Conservation (phyloP, 305 asterid species). For the Euphrasia arctica region DNA sequence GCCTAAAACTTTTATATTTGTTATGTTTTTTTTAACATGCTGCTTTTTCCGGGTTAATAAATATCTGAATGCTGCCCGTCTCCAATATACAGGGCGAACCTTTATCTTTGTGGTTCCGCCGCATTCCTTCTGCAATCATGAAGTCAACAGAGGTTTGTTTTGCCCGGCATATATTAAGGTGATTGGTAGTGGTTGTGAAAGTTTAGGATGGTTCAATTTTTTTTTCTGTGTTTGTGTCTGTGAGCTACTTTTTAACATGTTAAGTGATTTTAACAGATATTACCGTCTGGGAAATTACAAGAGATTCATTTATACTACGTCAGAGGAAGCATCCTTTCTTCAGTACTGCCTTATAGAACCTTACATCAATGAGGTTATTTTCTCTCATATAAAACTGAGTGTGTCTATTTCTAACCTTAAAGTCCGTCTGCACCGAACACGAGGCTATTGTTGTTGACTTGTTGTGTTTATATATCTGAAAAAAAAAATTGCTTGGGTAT, state of each 20-base stretch:
- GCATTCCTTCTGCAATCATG: conserved; percentile 52
- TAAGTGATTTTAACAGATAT: conserved; percentile 41
- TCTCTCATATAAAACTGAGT: conserved; percentile 5
- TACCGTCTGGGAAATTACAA: conserved; percentile 76
- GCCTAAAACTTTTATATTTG: conserved; percentile 21
- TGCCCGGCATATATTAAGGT: conserved; percentile 80
- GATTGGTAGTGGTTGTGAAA: conserved; percentile 13
- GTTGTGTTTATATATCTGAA: background rate
- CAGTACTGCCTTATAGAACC: conserved; percentile 89
- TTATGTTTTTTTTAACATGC: background rate
- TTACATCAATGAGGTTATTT: conserved; percentile 64
- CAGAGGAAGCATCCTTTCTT: conserved; percentile 77
- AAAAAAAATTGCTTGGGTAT: background rate
- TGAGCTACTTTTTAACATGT: conserved; percentile 23
- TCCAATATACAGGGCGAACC: conserved; percentile 61
- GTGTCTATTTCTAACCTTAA: background rate
- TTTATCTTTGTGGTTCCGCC: conserved; percentile 73
- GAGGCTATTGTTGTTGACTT: background rate
- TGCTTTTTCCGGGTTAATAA: conserved; percentile 15
- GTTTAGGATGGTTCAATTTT: conserved; percentile 8
- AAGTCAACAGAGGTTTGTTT: conserved; percentile 76
- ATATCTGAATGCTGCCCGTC: conserved; percentile 18
- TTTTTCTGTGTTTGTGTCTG: conserved; percentile 3
- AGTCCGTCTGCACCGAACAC: conserved; percentile 4
- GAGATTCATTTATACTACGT: conserved; percentile 53